Conservation (phyloP, 2,329 filamentous ascomycete species). For the Teratosphaeria gauchensis region DNA sequence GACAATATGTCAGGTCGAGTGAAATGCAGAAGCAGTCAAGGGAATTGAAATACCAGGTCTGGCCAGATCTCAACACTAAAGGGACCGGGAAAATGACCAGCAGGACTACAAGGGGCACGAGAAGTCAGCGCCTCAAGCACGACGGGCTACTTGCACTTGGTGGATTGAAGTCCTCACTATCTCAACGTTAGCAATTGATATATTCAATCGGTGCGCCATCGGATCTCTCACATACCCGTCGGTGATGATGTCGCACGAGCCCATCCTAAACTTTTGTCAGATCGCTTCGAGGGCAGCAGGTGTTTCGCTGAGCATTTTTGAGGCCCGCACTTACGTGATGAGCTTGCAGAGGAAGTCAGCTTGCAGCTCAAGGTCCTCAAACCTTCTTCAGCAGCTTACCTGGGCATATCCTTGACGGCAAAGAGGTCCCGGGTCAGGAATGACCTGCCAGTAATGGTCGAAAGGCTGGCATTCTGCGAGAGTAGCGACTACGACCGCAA, state of each 20-base stretch:
- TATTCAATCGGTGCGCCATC: background rate
- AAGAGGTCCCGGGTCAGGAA: constrained; percentile 68
- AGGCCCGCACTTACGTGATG: background rate
- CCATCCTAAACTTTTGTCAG: constrained; percentile 44
- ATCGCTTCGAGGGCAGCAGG: background rate
- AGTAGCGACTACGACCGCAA: constrained; percentile 71
- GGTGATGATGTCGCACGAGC: constrained; percentile 77
- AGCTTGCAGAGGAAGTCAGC: background rate
- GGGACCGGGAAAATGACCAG: constrained; percentile 83
- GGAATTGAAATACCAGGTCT: constrained; percentile 40
- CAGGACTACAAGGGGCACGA: constrained; percentile 39
- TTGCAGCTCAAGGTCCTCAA: background rate
- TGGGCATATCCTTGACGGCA: constrained; percentile 84
- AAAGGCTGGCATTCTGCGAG: constrained; percentile 67
- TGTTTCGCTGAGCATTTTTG: background rate
- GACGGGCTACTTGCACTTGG: background rate
- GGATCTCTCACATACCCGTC: constrained; percentile 40
- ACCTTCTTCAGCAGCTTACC: constrained; percentile 51
- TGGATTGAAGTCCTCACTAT: background rate
- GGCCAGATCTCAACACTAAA: constrained; percentile 70
- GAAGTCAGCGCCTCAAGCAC: background rate
- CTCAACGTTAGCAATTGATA: background rate
- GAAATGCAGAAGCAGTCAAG: background rate
- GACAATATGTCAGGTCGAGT: background rate
- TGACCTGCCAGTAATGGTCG: constrained; percentile 48